phyloP scores from a whole-genome alignment of 257 asterid species.

The Primulina tabacum region DNA sequence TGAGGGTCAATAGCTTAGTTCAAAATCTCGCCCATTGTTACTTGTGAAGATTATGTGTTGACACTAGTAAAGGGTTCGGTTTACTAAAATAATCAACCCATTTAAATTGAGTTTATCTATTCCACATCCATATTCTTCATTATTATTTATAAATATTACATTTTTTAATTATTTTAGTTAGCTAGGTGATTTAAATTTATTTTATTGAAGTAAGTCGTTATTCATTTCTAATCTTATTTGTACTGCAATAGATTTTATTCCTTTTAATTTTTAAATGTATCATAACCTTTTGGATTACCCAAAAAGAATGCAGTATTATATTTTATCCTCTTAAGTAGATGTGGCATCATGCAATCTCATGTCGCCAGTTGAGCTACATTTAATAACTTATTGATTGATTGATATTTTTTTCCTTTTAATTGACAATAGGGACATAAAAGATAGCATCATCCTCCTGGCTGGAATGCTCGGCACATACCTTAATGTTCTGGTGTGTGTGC shows the following conservation, averaged over 20 bases:
- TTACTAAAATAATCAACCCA: no score
- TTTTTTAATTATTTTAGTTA: no score
- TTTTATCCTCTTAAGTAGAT: background rate
- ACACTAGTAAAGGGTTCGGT: no score
- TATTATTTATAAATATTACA: background rate
- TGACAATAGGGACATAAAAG: conserved; percentile 70
- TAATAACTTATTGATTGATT: background rate
- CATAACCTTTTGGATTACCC: conserved; percentile 13
- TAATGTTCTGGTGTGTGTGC: conserved; percentile 75
- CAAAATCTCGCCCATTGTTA: no score
- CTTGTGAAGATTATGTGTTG: no score
- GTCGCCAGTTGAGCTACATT: background rate
- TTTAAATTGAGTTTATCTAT: no score
- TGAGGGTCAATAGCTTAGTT: no score
- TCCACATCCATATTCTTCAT: no score
- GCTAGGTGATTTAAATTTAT: no score
- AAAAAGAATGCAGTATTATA: conserved; percentile 21
- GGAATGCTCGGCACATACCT: conserved; percentile 93
- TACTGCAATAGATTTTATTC: background rate
- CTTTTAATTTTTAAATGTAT: no score
- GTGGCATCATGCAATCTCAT: background rate
- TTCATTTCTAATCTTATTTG: background rate
- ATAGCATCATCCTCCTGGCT: conserved; percentile 60
- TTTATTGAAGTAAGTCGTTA: background rate
- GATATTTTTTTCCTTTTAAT: conserved; percentile 22